phyloP scores from a whole-genome alignment of 2,329 filamentous ascomycete species.

The Tympanopsis confertula region DNA sequence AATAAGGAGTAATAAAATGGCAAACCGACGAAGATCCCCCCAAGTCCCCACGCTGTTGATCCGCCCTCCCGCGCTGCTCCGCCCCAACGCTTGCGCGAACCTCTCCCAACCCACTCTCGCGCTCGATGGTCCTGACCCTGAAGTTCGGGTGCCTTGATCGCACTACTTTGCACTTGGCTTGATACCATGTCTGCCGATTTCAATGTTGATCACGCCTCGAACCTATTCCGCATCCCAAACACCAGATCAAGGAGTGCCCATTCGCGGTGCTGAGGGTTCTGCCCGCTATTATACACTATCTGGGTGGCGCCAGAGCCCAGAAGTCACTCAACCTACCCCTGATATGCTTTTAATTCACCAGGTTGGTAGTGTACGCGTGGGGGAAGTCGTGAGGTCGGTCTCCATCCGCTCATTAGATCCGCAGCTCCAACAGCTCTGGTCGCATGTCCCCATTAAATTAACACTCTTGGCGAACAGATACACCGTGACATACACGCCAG shows the following conservation, averaged over 20 bases:
- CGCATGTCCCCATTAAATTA: slow-evolving; percentile 79
- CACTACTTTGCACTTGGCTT: too few species aligned
- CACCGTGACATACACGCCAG: slow-evolving; percentile 84
- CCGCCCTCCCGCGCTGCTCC: too few species aligned
- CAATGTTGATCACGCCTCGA: slow-evolving; percentile 28
- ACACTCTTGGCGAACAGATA: slow-evolving; percentile 82
- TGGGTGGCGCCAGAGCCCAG: not conserved
- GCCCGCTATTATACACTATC: not conserved
- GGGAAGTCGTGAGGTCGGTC: not conserved
- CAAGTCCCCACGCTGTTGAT: too few species aligned
- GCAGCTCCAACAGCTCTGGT: slow-evolving; percentile 50
- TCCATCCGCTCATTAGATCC: not conserved
- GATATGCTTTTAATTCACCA: not conserved
- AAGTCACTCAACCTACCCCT: not conserved
- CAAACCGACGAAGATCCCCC: too few species aligned
- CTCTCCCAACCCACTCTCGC: too few species aligned
- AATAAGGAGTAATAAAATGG: too few species aligned
- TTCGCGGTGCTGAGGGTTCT: too few species aligned
- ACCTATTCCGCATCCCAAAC: slow-evolving; percentile 25
- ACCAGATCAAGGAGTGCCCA: slow-evolving; percentile 17
- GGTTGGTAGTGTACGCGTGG: not conserved
- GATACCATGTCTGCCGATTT: slow-evolving; percentile 8
- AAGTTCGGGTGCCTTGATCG: too few species aligned
- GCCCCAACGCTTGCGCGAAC: too few species aligned
- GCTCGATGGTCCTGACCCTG: too few species aligned